phyloP scores from a whole-genome alignment of 1,139 yeast species.

The Arxiozyma heterogenica region DNA sequence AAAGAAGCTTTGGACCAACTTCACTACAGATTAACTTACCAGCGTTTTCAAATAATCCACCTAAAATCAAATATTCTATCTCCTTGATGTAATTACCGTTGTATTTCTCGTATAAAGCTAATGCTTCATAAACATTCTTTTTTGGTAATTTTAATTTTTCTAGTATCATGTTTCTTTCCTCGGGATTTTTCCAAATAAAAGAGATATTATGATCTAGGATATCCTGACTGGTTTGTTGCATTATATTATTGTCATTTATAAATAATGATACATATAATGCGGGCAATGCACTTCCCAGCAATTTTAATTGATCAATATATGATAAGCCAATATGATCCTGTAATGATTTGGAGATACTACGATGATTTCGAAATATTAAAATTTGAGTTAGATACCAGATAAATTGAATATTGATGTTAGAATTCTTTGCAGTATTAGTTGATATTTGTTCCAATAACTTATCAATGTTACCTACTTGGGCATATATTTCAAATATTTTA shows the following conservation, averaged over 20 bases:
- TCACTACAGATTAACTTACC: constrained; percentile 45
- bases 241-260: constrained; percentile 37
- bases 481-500: constrained; percentile 38
- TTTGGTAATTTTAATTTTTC: constrained; percentile 40
- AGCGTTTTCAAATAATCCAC: constrained; percentile 54
- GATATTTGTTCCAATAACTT: constrained; percentile 15
- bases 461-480: constrained; percentile 30
- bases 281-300: constrained; percentile 45
- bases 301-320: constrained; percentile 48
- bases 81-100: constrained; percentile 47
- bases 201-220: constrained; percentile 43
- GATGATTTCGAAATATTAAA: constrained; percentile 26
- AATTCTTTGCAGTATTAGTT: constrained; percentile 11
- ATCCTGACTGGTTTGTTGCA: constrained; percentile 36
- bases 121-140: constrained; percentile 41
- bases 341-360: constrained; percentile 29
- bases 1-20: constrained; percentile 62
- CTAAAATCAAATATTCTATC: constrained; percentile 53
- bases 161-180: constrained; percentile 29
- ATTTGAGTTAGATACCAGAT: constrained; percentile 52
- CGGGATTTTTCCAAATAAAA: constrained; percentile 28
- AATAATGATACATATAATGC: constrained; percentile 55
- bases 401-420: constrained; percentile 32
- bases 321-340: constrained; percentile 37
- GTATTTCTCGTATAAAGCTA: constrained; percentile 36